Base-by-base conservation (phyloP, 495 filamentous ascomycete species). In the Tirmania nivea region DNA sequence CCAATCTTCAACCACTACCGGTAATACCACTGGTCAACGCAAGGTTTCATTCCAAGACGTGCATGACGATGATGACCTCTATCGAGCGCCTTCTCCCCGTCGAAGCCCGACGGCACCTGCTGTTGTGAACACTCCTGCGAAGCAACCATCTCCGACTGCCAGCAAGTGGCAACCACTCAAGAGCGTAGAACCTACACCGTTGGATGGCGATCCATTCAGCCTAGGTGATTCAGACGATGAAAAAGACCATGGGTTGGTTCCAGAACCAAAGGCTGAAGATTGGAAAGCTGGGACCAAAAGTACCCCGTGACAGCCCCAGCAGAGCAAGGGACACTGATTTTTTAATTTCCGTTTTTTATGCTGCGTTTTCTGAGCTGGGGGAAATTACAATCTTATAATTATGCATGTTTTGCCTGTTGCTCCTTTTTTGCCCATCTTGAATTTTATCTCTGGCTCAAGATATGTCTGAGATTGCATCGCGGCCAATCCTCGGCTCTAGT, bases 201-300 rank as follows among this genome's bases (percentile, higher is more conserved):
- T 89, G 48, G 89, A 97, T 56, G 84, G 92, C 59, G 90, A 97
- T 62, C 90, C 90, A 0, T 97, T 97, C 67, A 93, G 85, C 60
- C 75, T 97, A 10, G 90, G 90, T 2, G 90, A 97, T 61, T 94
- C 87, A 60, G 86, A 93, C 55, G 90, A 96, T 50, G 92, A 96
- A 67, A 82, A 83, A 56, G 87, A 86, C n/a, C 66, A 71, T 14
- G 85, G 83, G 66, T 19, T 45, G 12, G 39, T 45, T 14, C 3
- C 39, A 14, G 39, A 45, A 19, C 39, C 39, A 19, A 45, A 45
- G 9, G 39, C 39, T 45, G 39, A 45, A 19, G 3, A 19, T 19
- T 14, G 3, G 39, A 19, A 45, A 14, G 39, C 39, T 45, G 3
- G 14, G 17, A 0, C 39, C 3, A 45, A 45, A 19, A 19, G 9